phyloP scores from a whole-genome alignment of 305 asterid species.

The Fraxinus xanthoxyloides region DNA sequence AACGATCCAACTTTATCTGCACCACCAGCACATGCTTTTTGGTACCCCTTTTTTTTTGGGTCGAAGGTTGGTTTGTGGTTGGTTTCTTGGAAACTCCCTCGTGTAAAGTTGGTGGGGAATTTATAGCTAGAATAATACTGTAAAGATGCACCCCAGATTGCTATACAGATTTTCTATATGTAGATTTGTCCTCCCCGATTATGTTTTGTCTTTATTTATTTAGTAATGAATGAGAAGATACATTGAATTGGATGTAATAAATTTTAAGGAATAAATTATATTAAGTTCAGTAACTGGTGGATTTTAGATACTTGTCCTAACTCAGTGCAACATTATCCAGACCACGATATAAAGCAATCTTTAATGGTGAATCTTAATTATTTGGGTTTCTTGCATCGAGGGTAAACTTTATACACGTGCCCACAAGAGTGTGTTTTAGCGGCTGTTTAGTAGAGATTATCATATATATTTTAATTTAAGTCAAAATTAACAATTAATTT shows the following conservation, averaged over 20 bases:
- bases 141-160: slow-evolving; percentile 10
- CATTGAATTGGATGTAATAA: background rate
- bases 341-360: background rate
- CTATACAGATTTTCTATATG: slow-evolving; percentile 7
- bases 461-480: too few relatives aligned
- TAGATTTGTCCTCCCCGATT: slow-evolving; percentile 24
- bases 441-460: too few relatives aligned
- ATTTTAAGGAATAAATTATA: background rate
- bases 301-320: background rate
- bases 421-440: background rate
- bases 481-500: too few relatives aligned
- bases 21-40: background rate
- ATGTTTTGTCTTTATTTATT: slow-evolving; percentile 10
- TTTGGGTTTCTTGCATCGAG: background rate
- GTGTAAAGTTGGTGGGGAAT: background rate
- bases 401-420: background rate
- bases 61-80: background rate
- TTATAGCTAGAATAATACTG: background rate
- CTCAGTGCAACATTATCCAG: background rate
- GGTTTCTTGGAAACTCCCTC: background rate
- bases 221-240: background rate
- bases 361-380: background rate
- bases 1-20: background rate
- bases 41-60: background rate
- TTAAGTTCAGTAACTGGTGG: background rate